A percentile compares a stretch with the other conserved stretches of the same genome.
These are phyloP conservation scores for Suhomyces bokatorum DNA, from an alignment of 1,139 yeast genomes.

Conservation along the genomic window DNA sequence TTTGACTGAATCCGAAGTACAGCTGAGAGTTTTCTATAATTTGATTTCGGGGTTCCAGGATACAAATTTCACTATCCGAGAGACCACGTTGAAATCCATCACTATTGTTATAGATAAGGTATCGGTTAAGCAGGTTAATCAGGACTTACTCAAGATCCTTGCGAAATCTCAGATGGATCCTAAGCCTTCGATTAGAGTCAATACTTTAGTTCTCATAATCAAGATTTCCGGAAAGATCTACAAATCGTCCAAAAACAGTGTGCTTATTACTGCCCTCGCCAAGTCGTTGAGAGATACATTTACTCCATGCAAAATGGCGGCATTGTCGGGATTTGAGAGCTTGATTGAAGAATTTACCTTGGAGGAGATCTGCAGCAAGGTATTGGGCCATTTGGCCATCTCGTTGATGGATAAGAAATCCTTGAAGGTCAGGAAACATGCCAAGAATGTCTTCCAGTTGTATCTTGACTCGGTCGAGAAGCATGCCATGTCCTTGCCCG, in stretches of 20 bases:
- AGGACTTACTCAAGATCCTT: conserved; percentile 74
- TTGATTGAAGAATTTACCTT: conserved; percentile 68
- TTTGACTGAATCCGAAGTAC: conserved; percentile 62
- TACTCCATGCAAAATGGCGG: conserved; percentile 74
- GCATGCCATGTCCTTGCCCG: conserved; percentile 59
- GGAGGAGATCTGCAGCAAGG: conserved; percentile 75
- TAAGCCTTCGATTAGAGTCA: conserved; percentile 80
- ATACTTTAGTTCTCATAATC: conserved; percentile 76
- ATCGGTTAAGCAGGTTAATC: conserved; percentile 79
- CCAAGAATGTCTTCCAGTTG: conserved; percentile 62
- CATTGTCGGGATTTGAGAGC: conserved; percentile 70
- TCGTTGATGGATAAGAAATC: conserved; percentile 74
- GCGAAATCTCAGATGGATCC: conserved; percentile 90
- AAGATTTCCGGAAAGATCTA: conserved; percentile 68
- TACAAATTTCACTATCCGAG: conserved; percentile 76
- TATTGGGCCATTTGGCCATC: conserved; percentile 85
- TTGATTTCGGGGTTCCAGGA: conserved; percentile 82
- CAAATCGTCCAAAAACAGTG: conserved; percentile 60
- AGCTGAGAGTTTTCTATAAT: conserved; percentile 66
- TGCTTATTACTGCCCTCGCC: conserved; percentile 82
- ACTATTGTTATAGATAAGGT: conserved; percentile 64
- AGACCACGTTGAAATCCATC: conserved; percentile 75
- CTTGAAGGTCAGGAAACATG: conserved; percentile 66
- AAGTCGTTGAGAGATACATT: conserved; percentile 82
- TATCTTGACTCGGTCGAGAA: conserved; percentile 65